Base-by-base conservation (phyloP, 768 basidiomycete genomes). In the Suillus americanus region DNA sequence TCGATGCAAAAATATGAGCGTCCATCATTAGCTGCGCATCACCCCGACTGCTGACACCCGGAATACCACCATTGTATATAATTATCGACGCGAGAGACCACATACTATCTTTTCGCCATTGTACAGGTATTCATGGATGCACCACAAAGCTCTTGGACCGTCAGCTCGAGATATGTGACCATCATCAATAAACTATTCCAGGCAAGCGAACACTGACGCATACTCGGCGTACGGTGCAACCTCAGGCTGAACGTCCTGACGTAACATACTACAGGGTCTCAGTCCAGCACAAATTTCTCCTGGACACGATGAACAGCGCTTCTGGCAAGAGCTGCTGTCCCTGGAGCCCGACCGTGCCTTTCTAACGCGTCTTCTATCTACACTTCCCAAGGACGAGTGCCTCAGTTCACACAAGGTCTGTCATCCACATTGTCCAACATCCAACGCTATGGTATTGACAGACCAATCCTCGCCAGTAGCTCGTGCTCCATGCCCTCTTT, bases 241-340 rank as follows among this genome's bases (percentile, higher is more conserved):
- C 23, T n/a, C n/a, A n/a, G n/a, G n/a, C n/a, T 53, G 50, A 28
- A 51, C 28, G 30, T 20, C 20, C 53, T 57, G 30, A 71, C 55
- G 7, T 38, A 28, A 45, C n/a, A 4, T 60, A 20, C 53, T 60
- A 20, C 53, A 86, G 73, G 84, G 86, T 14, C 68, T 79, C 35
- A 70, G 79, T 28, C 79, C 83, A 12, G 70, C 72, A 37, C 75
- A 82, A 55, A 81, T 86, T 56, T 73, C 74, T 40, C 82, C 85
- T 6, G 79, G 79, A 53, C 80, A 81, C 33, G 75, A 81, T 60
- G 70, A 76, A 9, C 72, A 77, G 5, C 77, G 78, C 57, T 86
- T 89, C 74, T 90, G 84, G 80, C 74, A 80, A 5, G 79, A 81
- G 63, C 72, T 88, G 9, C 79, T 90, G 35, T 72, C 79, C 35